Evolutionary conservation across 163 green algal species (phyloP).

Genomic region (Trebouxiophyceae sp.): DNA sequence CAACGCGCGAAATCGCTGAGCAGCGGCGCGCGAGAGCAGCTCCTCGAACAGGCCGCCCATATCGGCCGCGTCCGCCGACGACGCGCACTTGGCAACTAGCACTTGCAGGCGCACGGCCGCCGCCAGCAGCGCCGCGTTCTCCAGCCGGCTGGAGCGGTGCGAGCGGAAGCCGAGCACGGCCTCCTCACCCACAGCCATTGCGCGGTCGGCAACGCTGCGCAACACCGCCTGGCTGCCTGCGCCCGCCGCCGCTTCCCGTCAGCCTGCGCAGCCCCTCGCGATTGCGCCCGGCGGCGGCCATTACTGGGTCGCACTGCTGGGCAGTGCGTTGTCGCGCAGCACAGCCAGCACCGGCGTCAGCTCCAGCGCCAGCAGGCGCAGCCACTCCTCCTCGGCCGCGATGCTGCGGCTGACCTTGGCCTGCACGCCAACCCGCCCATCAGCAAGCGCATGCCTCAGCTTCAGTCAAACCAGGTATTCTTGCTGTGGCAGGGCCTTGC

Average conservation of each 20-base stretch:
- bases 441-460: too few relatives aligned
- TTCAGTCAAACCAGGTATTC: too few relatives aligned
- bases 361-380: constrained; percentile 18
- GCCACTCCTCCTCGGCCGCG: constrained; percentile 15
- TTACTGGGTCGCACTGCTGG: constrained; percentile 12
- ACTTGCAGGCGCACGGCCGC: constrained; percentile 1
- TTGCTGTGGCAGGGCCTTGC: neutral
- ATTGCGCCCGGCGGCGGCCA: too few relatives aligned
- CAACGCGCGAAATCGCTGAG: constrained; percentile 6
- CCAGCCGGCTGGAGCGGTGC: neutral
- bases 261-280: too few relatives aligned
- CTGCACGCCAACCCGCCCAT: too few relatives aligned
- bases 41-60: constrained; percentile 16
- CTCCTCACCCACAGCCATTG: constrained; percentile 9
- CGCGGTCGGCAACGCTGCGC: constrained; percentile 11
- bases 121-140: constrained; percentile 14
- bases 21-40: constrained; percentile 11
- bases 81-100: constrained; percentile 14
- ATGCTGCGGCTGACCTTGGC: constrained; percentile 1
- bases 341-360: constrained; percentile 19
- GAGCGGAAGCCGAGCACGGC: constrained; percentile 12
- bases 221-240: constrained; percentile 11
- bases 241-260: neutral
- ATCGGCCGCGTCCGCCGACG: constrained; percentile 4
- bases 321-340: constrained; percentile 10